Evolutionary conservation across 495 filamentous ascomycete genomes (phyloP).

Genomic region (Tuber indicum): DNA sequence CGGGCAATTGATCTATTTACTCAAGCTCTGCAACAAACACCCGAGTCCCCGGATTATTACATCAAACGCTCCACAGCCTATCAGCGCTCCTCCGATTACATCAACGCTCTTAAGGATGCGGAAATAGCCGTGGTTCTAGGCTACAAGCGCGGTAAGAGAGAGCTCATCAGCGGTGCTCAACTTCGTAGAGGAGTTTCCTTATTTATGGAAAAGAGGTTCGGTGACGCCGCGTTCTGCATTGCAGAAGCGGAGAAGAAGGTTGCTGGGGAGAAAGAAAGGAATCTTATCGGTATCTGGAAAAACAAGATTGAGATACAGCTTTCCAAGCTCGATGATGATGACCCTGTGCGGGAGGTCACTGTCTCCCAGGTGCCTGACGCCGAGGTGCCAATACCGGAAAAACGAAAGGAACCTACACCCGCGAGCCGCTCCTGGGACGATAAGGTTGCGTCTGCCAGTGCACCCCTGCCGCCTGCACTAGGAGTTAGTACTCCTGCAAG

Average conservation of each 20-base stretch:
- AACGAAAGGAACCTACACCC: constrained; percentile 27
- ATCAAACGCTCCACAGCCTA: constrained; percentile 81
- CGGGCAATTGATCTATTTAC: constrained; percentile 67
- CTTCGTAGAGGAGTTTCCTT: constrained; percentile 71
- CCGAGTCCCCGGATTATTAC: constrained; percentile 72
- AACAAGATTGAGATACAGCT: constrained; percentile 52
- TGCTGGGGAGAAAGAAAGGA: constrained; percentile 54
- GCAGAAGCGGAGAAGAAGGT: constrained; percentile 56
- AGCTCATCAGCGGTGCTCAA: constrained; percentile 73
- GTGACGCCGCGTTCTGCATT: constrained; percentile 69
- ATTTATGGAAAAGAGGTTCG: constrained; percentile 63
- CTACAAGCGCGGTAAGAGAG: constrained; percentile 65
- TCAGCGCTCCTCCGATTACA: constrained; percentile 51
- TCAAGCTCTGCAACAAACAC: constrained; percentile 59
- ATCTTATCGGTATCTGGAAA: constrained; percentile 55
- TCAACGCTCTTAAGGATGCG: constrained; percentile 67
- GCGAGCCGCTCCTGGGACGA: constrained; percentile 9
- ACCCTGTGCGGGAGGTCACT: constrained; percentile 54
- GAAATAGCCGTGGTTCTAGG: constrained; percentile 68
- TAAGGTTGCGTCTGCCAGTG: neutral
- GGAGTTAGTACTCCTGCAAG: constrained; percentile 49
- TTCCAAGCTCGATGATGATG: constrained; percentile 53
- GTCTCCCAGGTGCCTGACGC: constrained; percentile 60
- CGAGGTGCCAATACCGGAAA: constrained; percentile 45
- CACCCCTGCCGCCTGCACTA: constrained; percentile 13